Base-by-base conservation (phyloP, 208 protist genomes). In the Acanthamoeba divionensis region DNA sequence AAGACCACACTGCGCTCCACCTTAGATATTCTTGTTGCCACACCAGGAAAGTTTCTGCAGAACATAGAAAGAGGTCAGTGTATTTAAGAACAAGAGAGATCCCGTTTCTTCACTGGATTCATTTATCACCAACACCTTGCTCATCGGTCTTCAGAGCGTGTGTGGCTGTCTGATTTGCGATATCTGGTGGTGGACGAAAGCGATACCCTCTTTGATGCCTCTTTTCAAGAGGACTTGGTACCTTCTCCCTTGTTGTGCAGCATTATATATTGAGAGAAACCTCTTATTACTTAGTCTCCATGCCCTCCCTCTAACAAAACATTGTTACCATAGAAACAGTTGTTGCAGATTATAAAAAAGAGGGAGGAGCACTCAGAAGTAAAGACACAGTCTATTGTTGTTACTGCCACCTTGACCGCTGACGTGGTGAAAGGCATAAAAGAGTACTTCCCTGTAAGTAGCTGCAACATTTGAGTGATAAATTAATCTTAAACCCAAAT, bases 1-100 rank as follows among this genome's bases (percentile, higher is more conserved):
- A 77, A 77, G 67, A 45, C 47, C 41, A 26, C 67, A 21, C 38
- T 77, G 38, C 10, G 41, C 33, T 38, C 67, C n/a, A 36, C 75
- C 38, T 45, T 85, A 13, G 75, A 85, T 29, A 85, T 85, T 29
- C 38, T 85, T 29, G 50, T 85, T 29, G 41, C 75, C n/a, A 85
- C 75, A 4, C 75, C 75, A n/a, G 75, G 75, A 18, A 31, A 54
- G 12, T 85, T 85, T 33, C 26, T 85, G 44, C 44, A 85, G 50
- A 45, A 85, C 48, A 65, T 85, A 33, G 75, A 85, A 2, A 15
- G 38, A n/a, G 75, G 75, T 85, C 36, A 24, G 3, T 26, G 0
- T 54, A 24, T n/a, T 1, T 63, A 9, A 71, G n/a, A 13, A 71
- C 12, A 36, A 71, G 15, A 13, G 36, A 36, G 15, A 12, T 13